A percentile compares a stretch with the other conserved stretches of the same genome.
phyloP scores from a whole-genome alignment of 225 moss, liverwort and hornwort species.

The Bryoerythrophyllum caledonicum region DNA sequence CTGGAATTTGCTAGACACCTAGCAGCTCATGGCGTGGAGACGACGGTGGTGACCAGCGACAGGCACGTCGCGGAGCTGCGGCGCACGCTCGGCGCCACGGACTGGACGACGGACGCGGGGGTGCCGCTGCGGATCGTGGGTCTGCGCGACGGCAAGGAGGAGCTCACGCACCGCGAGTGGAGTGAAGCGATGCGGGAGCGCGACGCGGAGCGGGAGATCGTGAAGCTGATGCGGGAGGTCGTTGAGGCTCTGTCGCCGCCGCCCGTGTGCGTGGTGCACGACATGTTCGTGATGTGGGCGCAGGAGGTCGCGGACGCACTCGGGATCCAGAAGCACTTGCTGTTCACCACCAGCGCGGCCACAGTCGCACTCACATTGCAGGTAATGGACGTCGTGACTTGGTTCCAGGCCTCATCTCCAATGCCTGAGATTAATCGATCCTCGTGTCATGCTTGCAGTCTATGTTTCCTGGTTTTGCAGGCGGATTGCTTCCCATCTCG shows the following conservation, averaged over 20 bases:
- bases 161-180: conserved; percentile 21
- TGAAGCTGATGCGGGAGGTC: conserved; percentile 5
- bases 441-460: not conserved
- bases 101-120: conserved; percentile 19
- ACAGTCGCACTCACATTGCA: conserved; percentile 23
- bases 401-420: no score
- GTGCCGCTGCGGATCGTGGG: conserved; percentile 27
- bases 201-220: conserved; percentile 6
- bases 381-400: conserved; percentile 16
- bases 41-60: conserved; percentile 32
- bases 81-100: not conserved
- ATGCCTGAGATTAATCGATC: not conserved
- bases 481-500: conserved; percentile 27
- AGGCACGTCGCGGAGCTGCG: conserved; percentile 22
- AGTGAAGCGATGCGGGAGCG: not conserved
- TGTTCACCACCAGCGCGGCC: conserved; percentile 26
- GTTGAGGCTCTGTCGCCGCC: conserved; percentile 27
- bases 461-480: not conserved
- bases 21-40: conserved; percentile 22
- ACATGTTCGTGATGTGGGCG: conserved; percentile 42
- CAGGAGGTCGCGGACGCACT: conserved; percentile 36
- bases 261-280: conserved; percentile 43
- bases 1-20: conserved; percentile 9
- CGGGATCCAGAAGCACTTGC: conserved; percentile 33
- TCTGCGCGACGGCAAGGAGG: conserved; percentile 17